A percentile compares a stretch with the other conserved stretches of the same genome.
Conservation (phyloP, 768 basidiomycete species). For the Termitomyces sp. region DNA sequence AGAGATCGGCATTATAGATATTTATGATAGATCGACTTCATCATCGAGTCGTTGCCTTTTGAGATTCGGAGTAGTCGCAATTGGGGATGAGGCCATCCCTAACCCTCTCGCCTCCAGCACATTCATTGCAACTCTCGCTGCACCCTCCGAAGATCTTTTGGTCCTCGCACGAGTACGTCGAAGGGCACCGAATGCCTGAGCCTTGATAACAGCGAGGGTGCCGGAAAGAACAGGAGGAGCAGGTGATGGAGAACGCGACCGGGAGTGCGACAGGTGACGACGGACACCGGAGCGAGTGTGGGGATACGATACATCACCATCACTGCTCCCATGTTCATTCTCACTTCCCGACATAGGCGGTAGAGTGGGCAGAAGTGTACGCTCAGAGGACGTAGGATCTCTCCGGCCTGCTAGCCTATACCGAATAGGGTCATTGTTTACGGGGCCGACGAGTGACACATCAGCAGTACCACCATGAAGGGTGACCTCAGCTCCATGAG, state of each 20-base stretch:
- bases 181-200: slow-evolving; percentile 83
- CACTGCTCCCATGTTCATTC: slow-evolving; percentile 51
- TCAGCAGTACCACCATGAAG: slow-evolving; percentile 75
- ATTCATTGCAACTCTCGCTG: slow-evolving; percentile 73
- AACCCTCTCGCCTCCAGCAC: slow-evolving; percentile 82
- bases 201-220: slow-evolving; percentile 87
- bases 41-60: slow-evolving; percentile 37
- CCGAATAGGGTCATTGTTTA: slow-evolving; percentile 50
- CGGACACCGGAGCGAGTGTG: slow-evolving; percentile 45
- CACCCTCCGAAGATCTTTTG: slow-evolving; percentile 68
- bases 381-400: slow-evolving; percentile 46
- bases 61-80: slow-evolving; percentile 7
- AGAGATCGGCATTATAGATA: slow-evolving; percentile 4
- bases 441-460: slow-evolving; percentile 51
- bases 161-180: slow-evolving; percentile 73
- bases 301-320: slow-evolving; percentile 46
- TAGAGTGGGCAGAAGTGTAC: slow-evolving; percentile 41
- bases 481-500: slow-evolving; percentile 57
- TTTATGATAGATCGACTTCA: slow-evolving; percentile 31
- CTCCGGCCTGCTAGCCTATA: slow-evolving; percentile 53
- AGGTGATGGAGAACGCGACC: slow-evolving; percentile 50
- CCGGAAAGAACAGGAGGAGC: slow-evolving; percentile 55
- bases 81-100: slow-evolving; percentile 24
- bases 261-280: slow-evolving; percentile 39
- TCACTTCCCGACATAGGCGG: slow-evolving; percentile 51